phyloP scores from a whole-genome alignment of 352 stramenopile species.

The Phytophthora fragariaefolia region DNA sequence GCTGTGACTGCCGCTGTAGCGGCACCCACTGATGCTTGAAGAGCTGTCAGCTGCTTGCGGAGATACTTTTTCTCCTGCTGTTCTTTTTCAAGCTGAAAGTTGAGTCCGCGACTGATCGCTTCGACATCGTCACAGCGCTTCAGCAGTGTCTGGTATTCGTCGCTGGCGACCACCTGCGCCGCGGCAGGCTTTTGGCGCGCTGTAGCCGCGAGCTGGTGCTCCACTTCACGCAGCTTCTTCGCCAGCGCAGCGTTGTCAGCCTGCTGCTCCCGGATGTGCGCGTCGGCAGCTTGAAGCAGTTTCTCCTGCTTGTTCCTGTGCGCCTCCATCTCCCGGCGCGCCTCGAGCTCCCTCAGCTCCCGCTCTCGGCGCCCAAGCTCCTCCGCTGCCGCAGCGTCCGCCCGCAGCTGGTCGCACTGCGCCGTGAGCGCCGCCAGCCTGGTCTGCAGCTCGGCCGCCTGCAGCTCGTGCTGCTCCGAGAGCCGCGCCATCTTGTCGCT shows the following conservation, averaged over 20 bases:
- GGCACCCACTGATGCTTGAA: constrained; percentile 40
- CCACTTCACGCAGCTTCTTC: constrained; percentile 50
- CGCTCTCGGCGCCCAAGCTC: constrained; percentile 40
- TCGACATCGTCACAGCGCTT: constrained; percentile 72
- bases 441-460: constrained; percentile 53
- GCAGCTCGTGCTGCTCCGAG: constrained; percentile 67
- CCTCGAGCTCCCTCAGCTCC: constrained; percentile 49
- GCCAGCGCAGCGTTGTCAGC: constrained; percentile 37
- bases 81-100: constrained; percentile 79
- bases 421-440: constrained; percentile 40
- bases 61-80: constrained; percentile 83
- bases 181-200: constrained; percentile 28
- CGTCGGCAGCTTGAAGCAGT: constrained; percentile 26
- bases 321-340: constrained; percentile 44
- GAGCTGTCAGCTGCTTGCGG: constrained; percentile 59
- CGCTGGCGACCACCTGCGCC: constrained; percentile 47
- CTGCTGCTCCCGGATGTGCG: constrained; percentile 22
- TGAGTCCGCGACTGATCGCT: constrained; percentile 66
- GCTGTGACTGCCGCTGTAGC: constrained; percentile 36
- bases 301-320: constrained; percentile 40
- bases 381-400: constrained; percentile 26
- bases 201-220: constrained; percentile 39
- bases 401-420: constrained; percentile 47
- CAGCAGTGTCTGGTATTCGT: constrained; percentile 62
- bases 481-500: constrained; percentile 74